Conservation (phyloP, 2,329 filamentous ascomycete genomes). For the Emergomyces africanus region DNA sequence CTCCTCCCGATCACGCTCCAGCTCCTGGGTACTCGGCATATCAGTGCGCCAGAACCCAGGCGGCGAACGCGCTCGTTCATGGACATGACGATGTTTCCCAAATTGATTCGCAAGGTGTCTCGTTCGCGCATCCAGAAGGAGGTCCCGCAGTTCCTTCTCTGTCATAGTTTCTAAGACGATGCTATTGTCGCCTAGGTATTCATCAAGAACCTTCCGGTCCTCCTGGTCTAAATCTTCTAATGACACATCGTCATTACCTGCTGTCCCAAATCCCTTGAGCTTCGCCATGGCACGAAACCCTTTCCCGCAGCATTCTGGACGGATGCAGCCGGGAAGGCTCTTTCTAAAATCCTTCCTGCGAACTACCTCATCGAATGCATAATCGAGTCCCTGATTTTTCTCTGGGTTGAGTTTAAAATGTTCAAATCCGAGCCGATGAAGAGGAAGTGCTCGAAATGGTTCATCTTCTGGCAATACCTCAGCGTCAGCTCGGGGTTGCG, state of each 20-base stretch:
- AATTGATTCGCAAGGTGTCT: slow-evolving; percentile 59
- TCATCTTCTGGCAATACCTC: slow-evolving; percentile 18
- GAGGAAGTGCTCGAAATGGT: slow-evolving; percentile 45
- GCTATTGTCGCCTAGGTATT: slow-evolving; percentile 39
- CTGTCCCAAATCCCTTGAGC: slow-evolving; percentile 19
- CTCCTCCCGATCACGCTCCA: slow-evolving; percentile 50
- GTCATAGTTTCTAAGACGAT: slow-evolving; percentile 37
- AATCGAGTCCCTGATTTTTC: slow-evolving; percentile 56
- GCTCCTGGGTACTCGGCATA: slow-evolving; percentile 79
- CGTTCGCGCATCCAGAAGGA: slow-evolving; percentile 64
- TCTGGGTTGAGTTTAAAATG: slow-evolving; percentile 76
- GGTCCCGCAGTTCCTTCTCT: slow-evolving; percentile 46
- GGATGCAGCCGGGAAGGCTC: slow-evolving; percentile 60
- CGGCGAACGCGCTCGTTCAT: slow-evolving; percentile 57
- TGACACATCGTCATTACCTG: slow-evolving; percentile 23
- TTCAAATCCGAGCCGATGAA: slow-evolving; percentile 46
- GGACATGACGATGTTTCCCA: slow-evolving; percentile 66
- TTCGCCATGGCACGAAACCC: slow-evolving; percentile 55
- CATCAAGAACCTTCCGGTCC: slow-evolving; percentile 32
- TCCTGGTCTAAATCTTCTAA: slow-evolving; percentile 17
- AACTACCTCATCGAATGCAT: slow-evolving; percentile 63
- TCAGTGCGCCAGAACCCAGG: slow-evolving; percentile 86
- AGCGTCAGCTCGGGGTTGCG: neutral
- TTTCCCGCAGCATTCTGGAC: slow-evolving; percentile 63
- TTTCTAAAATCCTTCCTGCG: slow-evolving; percentile 56